Evolutionary conservation across 2,329 filamentous ascomycete genomes (phyloP).

Genomic region (Diplocarpon mali): DNA sequence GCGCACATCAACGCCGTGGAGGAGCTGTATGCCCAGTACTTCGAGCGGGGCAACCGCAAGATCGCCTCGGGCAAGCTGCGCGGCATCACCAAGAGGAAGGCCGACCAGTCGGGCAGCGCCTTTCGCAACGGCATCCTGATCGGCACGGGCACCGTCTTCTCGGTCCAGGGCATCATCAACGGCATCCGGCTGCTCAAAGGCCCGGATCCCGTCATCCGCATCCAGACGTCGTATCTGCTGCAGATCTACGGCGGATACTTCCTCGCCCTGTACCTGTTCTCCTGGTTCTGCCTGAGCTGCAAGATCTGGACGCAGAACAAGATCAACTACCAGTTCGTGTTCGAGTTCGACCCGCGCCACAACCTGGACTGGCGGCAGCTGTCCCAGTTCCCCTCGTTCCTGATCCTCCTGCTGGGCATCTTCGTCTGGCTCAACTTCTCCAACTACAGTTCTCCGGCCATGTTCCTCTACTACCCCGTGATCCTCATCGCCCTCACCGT

Average conservation of each 20-base stretch:
- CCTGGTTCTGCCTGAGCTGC: constrained; percentile 79
- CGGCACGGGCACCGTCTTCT: constrained; percentile 55
- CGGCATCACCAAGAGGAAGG: constrained; percentile 49
- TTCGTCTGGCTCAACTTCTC: constrained; percentile 86
- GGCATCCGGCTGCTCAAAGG: constrained; percentile 42
- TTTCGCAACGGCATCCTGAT: constrained; percentile 56
- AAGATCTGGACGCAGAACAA: constrained; percentile 72
- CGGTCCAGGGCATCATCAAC: constrained; percentile 53
- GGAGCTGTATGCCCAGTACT: constrained; percentile 88
- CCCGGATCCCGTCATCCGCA: constrained; percentile 35
- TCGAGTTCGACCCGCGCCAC: constrained; percentile 85
- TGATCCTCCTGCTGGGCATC: constrained; percentile 66
- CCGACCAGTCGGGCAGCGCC: constrained; percentile 44
- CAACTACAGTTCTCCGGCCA: constrained; percentile 47
- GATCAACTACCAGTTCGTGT: constrained; percentile 94
- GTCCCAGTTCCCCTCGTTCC: constrained; percentile 75
- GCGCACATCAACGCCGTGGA: constrained; percentile 71
- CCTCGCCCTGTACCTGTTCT: constrained; percentile 66
- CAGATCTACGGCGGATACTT: constrained; percentile 95
- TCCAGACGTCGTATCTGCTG: constrained; percentile 56
- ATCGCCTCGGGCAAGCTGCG: constrained; percentile 80
- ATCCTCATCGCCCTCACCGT: constrained; percentile 61
- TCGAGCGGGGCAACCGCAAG: constrained; percentile 88
- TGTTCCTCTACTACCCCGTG: constrained; percentile 82
- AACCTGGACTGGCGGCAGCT: constrained; percentile 84